These are phyloP conservation scores for Vachellia pachyceras DNA, from an alignment of 306 rosid genomes.

Conservation along the genomic window DNA sequence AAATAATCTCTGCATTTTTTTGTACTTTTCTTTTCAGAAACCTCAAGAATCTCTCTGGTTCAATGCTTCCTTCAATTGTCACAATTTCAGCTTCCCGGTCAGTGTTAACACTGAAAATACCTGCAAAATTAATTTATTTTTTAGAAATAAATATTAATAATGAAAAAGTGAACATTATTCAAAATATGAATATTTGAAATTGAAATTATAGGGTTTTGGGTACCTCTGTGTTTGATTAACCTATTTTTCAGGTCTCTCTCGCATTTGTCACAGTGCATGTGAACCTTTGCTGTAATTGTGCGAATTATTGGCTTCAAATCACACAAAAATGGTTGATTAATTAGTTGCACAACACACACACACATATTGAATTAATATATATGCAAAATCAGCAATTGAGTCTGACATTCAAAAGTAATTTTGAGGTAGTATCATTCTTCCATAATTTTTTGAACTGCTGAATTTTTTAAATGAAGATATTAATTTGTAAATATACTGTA, in stretches of 20 bases:
- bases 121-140: slow-evolving; percentile 44
- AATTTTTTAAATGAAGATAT: no score
- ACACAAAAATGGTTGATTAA: slow-evolving; percentile 25
- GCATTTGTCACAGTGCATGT: slow-evolving; percentile 85
- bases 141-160: not conserved
- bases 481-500: not conserved
- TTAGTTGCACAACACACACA: no score
- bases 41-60: slow-evolving; percentile 58
- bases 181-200: not conserved
- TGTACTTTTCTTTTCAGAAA: slow-evolving; percentile 64
- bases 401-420: not conserved
- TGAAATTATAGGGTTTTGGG: not conserved
- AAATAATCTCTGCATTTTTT: slow-evolving; percentile 66
- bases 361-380: not conserved
- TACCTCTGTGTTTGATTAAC: slow-evolving; percentile 71
- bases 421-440: not conserved
- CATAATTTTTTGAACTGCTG: not conserved
- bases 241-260: slow-evolving; percentile 68
- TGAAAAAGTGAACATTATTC: not conserved
- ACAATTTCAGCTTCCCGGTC: slow-evolving; percentile 66
- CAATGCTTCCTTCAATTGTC: slow-evolving; percentile 71
- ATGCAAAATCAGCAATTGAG: not conserved
- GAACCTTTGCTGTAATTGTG: slow-evolving; percentile 63
- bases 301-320: slow-evolving; percentile 55
- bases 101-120: slow-evolving; percentile 66